Evolutionary conservation across 208 protist genomes (phyloP), one percentile per base, ranked within the genome.

Genomic region (Trypanosoma cruzi): DNA sequence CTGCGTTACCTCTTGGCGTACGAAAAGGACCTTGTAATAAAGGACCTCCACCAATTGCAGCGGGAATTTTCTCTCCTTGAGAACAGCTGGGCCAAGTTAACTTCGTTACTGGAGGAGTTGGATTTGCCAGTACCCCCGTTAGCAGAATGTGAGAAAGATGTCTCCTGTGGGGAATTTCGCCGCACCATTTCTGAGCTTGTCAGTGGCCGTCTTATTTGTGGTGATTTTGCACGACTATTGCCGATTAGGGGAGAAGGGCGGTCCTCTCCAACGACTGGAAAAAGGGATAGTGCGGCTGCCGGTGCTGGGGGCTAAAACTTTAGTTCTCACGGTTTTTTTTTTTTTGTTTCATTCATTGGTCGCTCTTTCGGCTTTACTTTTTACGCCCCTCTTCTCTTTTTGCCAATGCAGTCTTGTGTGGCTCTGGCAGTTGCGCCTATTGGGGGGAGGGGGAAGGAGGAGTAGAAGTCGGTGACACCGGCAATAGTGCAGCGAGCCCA

Each of bases 1-100:
- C 50, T 82, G 64, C 72, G 86, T 63, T 95, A 93, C 61, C 77
- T 95, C 34, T 61, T 90, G 6, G 63, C 80, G 10, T 73, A 80
- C 20, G 90, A 93, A 65, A 85, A 81, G 18, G 84, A 88, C 24
- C 85, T 79, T 71, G 82, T 82, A 6, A 75, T 80, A 10, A 65
- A 50, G 14, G 91, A 96, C 64, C 60, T 93, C 49, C 59, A 78
- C 16, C 84, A 93, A 24, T 73, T 87, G 7, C 84, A 81, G 6
- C 55, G 54, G 4, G 85, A 93, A 68, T 62, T 91, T 20, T 10
- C 22, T 36, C 49, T 75, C 49, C 50, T 92, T 48, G 80, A 87
- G 31, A 55, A 28, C 22, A 66, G 70, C n/a, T 89, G 83, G 81
- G 53, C 24, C n/a, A 64, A 68, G 46, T 62, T 90, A 28, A 52